Evolutionary conservation across 495 filamentous ascomycete species (phyloP), one percentile per base, ranked within the genome.

Genomic region (Neurospora sp.): DNA sequence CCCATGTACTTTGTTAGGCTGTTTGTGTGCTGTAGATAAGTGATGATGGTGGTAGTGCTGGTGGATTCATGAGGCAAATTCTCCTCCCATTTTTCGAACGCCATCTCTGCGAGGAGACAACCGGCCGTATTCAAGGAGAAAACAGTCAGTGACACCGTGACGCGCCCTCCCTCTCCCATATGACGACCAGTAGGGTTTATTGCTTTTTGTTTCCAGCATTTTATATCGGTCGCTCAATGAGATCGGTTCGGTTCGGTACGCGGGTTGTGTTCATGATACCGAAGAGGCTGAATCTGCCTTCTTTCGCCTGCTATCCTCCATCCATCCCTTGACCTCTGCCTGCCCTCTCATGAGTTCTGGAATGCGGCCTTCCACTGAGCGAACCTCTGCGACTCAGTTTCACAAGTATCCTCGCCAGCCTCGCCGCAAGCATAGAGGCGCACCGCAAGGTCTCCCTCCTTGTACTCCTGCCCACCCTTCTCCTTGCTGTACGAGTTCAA

Each of bases 381-480:
- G 73, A 82, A 88, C 20, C 75, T 74, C 69, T 85, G 82, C 7
- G 85, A 79, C 77, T 96, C 92, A 22, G 85, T 86, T 70, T 91
- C 90, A 81, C 96, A 99, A 71, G 86, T 88, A 41, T 88, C 81
- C 10, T 81, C 79, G 7, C 79, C 75, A 39, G 85, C 82, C n/a
- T 81, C 79, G 14, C 89, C 85, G 79, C 96, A 99, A 35, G 87
- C 89, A 20, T 84, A 81, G 73, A 98, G 93, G 20, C 89, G 85
- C 74, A 96, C 88, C 1, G 94, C 86, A 69, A 98, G 90, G 76
- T 99, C 96, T 0, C 93, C 96, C n/a, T 96, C 92, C 76, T 89
- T 85, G 80, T 92, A 94, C 76, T 88, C 85, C 37, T 80, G 83
- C 4, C 84, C 84, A 42, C 79, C 71, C 9, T 76, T 75, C 31